A percentile compares a stretch with the other conserved stretches of the same genome.
Conservation (phyloP, 805 yeast genomes). For the Scheffersomyces spartinae region DNA sequence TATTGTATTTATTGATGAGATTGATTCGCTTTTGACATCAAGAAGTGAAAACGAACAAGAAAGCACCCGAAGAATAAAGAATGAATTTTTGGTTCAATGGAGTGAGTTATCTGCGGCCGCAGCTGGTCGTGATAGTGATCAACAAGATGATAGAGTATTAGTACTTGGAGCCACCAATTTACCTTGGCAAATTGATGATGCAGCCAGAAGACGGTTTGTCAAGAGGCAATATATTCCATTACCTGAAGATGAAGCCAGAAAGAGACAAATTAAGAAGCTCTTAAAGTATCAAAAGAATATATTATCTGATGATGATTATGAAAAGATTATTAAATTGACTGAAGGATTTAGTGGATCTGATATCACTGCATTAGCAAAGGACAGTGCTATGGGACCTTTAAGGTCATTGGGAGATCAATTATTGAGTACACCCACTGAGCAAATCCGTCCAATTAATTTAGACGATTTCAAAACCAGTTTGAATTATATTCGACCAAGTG, state of each 20-base stretch:
- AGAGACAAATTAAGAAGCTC: slow-evolving; percentile 56
- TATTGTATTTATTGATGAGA: slow-evolving; percentile 91
- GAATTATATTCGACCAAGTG: slow-evolving; percentile 77
- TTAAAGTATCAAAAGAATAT: slow-evolving; percentile 64
- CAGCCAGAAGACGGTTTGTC: slow-evolving; percentile 88
- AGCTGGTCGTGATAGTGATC: slow-evolving; percentile 38
- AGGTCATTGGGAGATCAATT: slow-evolving; percentile 81
- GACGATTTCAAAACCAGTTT: slow-evolving; percentile 69
- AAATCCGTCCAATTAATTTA: slow-evolving; percentile 64
- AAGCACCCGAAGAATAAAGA: slow-evolving; percentile 79
- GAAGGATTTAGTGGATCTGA: slow-evolving; percentile 89
- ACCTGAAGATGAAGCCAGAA: slow-evolving; percentile 79
- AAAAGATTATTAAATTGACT: slow-evolving; percentile 50
- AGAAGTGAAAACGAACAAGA: slow-evolving; percentile 73
- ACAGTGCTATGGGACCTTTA: slow-evolving; percentile 96
- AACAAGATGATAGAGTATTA: slow-evolving; percentile 52
- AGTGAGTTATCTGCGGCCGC: slow-evolving; percentile 82
- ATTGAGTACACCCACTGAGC: slow-evolving; percentile 54
- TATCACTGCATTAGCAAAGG: slow-evolving; percentile 86
- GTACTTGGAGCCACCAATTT: slow-evolving; percentile 91
- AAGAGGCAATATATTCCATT: slow-evolving; percentile 88
- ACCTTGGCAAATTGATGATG: slow-evolving; percentile 97
- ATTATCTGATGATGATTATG: slow-evolving; percentile 50
- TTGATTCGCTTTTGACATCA: slow-evolving; percentile 78
- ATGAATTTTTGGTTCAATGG: slow-evolving; percentile 93